phyloP scores from a whole-genome alignment of 495 filamentous ascomycete species.

The Penicillium canariense region DNA sequence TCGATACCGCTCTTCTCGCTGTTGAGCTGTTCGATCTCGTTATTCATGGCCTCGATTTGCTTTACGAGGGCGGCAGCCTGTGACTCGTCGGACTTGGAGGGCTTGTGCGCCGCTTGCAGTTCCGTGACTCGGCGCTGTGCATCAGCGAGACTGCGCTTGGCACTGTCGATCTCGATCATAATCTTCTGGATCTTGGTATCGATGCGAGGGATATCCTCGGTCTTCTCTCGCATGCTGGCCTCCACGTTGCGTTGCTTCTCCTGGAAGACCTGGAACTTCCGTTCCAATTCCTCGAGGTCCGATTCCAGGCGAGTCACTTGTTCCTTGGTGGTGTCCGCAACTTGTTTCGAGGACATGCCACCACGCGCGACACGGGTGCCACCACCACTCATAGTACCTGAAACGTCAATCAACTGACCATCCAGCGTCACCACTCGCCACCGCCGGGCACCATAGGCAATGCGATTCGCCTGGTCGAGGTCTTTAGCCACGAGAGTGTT shows the following conservation, averaged over 20 bases:
- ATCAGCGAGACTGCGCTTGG: conserved; percentile 79
- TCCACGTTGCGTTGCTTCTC: conserved; percentile 77
- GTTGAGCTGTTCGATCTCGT: conserved; percentile 77
- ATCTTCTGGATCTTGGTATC: conserved; percentile 94
- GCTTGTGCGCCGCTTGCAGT: conserved; percentile 72
- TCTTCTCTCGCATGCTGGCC: conserved; percentile 63
- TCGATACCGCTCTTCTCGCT: conserved; percentile 82
- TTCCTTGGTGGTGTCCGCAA: conserved; percentile 78
- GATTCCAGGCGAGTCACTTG: conserved; percentile 81
- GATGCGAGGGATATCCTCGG: conserved; percentile 78
- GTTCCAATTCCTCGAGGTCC: conserved; percentile 81
- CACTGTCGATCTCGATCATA: conserved; percentile 82
- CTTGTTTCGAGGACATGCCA: conserved; percentile 92
- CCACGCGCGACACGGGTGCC: conserved; percentile 84
- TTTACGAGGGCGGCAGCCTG: conserved; percentile 68
- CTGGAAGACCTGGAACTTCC: conserved; percentile 75
- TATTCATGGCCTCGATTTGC: conserved; percentile 69
- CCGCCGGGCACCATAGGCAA: conserved; percentile 86
- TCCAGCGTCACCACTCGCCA: conserved; percentile 97
- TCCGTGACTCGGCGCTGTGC: conserved; percentile 80
- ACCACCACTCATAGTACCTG: conserved; percentile 97
- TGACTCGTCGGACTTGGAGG: conserved; percentile 71
- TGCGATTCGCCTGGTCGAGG: conserved; percentile 88
- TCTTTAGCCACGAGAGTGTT: conserved; percentile 93
- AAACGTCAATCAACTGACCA: conserved; percentile 93